phyloP scores from a whole-genome alignment of 2,329 filamentous ascomycete genomes.

The Tothia fuscella region DNA sequence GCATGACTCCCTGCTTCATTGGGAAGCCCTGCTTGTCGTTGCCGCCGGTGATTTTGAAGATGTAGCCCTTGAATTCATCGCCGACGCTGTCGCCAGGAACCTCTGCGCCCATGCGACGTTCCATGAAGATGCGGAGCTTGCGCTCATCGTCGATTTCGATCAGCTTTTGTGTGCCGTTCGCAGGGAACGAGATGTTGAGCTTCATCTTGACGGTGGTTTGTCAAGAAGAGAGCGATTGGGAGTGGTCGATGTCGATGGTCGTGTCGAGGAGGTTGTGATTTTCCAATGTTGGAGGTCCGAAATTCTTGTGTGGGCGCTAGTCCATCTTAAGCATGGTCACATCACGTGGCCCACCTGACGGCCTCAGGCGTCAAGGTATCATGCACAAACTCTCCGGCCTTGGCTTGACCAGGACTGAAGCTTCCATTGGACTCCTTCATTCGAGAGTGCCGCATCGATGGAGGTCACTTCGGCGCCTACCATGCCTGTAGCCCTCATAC shows the following conservation, averaged over 20 bases:
- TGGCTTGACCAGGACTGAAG: too few species aligned
- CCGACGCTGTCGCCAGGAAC: conserved; percentile 89
- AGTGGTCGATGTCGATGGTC: conserved; percentile 7
- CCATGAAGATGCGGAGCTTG: conserved; percentile 98
- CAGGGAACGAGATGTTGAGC: conserved; percentile 77
- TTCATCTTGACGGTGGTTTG: conserved; percentile 53
- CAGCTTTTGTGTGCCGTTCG: conserved; percentile 99
- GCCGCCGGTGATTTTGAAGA: conserved; percentile 98
- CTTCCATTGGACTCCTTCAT: too few species aligned
- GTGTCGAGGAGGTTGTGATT: too few species aligned
- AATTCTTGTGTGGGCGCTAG: too few species aligned
- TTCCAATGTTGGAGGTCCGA: too few species aligned
- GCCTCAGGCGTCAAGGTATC: too few species aligned
- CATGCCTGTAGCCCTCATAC: too few species aligned
- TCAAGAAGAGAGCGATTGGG: conserved; percentile 10
- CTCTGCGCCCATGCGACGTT: conserved; percentile 92
- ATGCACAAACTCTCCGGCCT: too few species aligned
- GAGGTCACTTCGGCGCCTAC: too few species aligned
- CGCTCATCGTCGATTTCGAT: conserved; percentile 99
- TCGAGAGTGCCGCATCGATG: too few species aligned
- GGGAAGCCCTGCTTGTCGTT: conserved; percentile 99
- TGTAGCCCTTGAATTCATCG: conserved; percentile 99
- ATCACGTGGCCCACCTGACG: too few species aligned
- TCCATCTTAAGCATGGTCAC: too few species aligned
- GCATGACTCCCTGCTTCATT: conserved; percentile 99